Evolutionary conservation across 2,329 filamentous ascomycete species (phyloP).

Genomic region (Colletotrichum echinochloae): DNA sequence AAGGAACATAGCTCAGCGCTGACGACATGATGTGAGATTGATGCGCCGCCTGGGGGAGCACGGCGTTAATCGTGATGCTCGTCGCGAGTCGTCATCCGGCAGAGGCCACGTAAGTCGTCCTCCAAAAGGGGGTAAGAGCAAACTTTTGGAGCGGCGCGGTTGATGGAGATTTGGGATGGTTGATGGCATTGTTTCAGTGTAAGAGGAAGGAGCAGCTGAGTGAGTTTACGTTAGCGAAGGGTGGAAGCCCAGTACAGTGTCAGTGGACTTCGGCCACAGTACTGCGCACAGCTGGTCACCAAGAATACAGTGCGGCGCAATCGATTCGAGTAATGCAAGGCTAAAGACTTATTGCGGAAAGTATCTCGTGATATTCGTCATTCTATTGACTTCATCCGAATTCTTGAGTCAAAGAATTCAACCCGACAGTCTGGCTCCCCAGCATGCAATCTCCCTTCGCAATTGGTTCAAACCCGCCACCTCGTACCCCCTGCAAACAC

Average conservation of each 20-base stretch:
- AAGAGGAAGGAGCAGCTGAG: slow-evolving; percentile 17
- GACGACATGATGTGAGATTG: slow-evolving; percentile 11
- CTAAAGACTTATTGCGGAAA: background rate
- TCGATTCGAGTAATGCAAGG: background rate
- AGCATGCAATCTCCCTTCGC: slow-evolving; percentile 23
- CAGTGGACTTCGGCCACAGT: background rate
- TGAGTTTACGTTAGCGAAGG: slow-evolving; percentile 8
- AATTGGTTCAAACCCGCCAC: slow-evolving; percentile 12
- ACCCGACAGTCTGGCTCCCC: slow-evolving; percentile 24
- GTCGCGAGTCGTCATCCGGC: slow-evolving; percentile 3
- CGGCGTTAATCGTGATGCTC: background rate
- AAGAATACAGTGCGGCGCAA: background rate
- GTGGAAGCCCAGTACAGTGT: slow-evolving; percentile 30
- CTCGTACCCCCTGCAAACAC: background rate
- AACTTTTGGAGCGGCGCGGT: background rate
- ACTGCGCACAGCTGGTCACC: rapidly evolving
- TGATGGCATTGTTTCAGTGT: slow-evolving; percentile 24
- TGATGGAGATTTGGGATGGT: slow-evolving; percentile 1
- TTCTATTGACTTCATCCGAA: slow-evolving; percentile 27
- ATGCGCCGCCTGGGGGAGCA: slow-evolving; percentile 12
- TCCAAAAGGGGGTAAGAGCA: background rate
- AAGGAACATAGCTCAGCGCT: slow-evolving; percentile 53
- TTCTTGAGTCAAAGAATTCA: slow-evolving; percentile 31
- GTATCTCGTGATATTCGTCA: background rate
- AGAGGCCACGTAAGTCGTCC: slow-evolving; percentile 10